phyloP scores from a whole-genome alignment of 202 grass and related monocot species.

The Musa balbisiana region DNA sequence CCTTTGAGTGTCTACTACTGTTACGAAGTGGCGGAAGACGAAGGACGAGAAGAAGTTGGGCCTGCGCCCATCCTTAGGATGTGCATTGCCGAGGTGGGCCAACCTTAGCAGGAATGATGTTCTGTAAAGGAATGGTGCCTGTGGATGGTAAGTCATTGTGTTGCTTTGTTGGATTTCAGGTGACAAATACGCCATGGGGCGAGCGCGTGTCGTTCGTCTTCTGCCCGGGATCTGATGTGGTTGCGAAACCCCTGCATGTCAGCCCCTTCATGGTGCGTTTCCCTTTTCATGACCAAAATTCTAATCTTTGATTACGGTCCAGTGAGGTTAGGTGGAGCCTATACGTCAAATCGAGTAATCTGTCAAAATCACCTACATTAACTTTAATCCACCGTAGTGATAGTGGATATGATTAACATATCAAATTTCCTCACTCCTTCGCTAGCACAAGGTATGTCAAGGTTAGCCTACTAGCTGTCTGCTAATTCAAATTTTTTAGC shows the following conservation, averaged over 20 bases:
- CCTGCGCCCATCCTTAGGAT: slow-evolving; percentile 29
- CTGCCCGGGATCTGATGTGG: slow-evolving; percentile 59
- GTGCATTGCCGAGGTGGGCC: slow-evolving; percentile 79
- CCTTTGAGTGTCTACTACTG: slow-evolving; percentile 89
- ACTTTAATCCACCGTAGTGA: background rate
- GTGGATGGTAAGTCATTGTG: background rate
- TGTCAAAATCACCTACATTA: background rate
- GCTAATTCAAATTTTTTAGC: background rate
- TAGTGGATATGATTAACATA: background rate
- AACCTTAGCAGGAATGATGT: background rate
- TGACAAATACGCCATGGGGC: slow-evolving; percentile 91
- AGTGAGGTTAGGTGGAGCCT: background rate
- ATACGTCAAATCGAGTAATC: background rate
- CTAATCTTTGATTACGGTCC: background rate
- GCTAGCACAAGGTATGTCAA: too few relatives aligned
- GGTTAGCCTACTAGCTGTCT: too few relatives aligned
- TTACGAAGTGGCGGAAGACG: slow-evolving; percentile 28
- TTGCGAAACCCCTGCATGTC: slow-evolving; percentile 81
- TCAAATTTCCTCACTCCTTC: background rate
- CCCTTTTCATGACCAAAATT: slow-evolving; percentile 2
- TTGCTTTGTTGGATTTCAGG: slow-evolving; percentile 31
- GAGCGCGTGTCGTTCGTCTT: slow-evolving; percentile 75
- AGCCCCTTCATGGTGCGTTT: slow-evolving; percentile 78
- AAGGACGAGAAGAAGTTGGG: slow-evolving; percentile 20
- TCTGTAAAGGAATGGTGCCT: background rate